Percentiles rank a stretch among this genome's conserved stretches.
Conservation (phyloP, 805 yeast genomes). For the Saccharomycopsis selenospora region DNA sequence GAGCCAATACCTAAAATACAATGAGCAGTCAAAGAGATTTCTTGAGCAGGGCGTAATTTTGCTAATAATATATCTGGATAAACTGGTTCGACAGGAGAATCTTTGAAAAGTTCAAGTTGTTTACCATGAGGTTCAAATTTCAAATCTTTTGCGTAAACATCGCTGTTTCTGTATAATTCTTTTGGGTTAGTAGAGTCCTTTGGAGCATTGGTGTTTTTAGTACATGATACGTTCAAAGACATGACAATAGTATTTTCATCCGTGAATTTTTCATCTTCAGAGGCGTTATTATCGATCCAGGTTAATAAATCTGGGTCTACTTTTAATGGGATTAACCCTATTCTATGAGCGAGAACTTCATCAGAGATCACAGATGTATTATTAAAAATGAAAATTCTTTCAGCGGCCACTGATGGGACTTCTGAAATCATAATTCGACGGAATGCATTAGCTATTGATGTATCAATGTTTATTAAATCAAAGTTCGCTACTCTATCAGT, state of each 20-base stretch:
- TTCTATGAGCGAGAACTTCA: slow-evolving; percentile 92
- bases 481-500: slow-evolving; percentile 73
- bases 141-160: slow-evolving; percentile 83
- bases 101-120: slow-evolving; percentile 65
- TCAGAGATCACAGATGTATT: slow-evolving; percentile 97
- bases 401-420: slow-evolving; percentile 94
- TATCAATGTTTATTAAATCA: slow-evolving; percentile 79
- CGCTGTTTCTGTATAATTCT: slow-evolving; percentile 73
- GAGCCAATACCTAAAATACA: slow-evolving; percentile 87
- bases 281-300: slow-evolving; percentile 69
- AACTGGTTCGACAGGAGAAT: slow-evolving; percentile 61
- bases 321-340: slow-evolving; percentile 85
- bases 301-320: slow-evolving; percentile 83
- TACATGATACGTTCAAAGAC: slow-evolving; percentile 73
- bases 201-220: slow-evolving; percentile 78
- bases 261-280: slow-evolving; percentile 64
- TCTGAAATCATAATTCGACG: slow-evolving; percentile 96
- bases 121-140: slow-evolving; percentile 88
- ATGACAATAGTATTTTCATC: slow-evolving; percentile 87
- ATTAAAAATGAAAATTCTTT: slow-evolving; percentile 81
- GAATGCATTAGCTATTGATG: slow-evolving; percentile 92
- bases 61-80: slow-evolving; percentile 89
- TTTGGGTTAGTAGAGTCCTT: slow-evolving; percentile 73
- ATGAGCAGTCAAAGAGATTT: slow-evolving; percentile 81
- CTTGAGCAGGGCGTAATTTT: slow-evolving; percentile 95